Evolutionary conservation across 805 yeast species (phyloP).

Genomic region (Candida bentonensis): DNA sequence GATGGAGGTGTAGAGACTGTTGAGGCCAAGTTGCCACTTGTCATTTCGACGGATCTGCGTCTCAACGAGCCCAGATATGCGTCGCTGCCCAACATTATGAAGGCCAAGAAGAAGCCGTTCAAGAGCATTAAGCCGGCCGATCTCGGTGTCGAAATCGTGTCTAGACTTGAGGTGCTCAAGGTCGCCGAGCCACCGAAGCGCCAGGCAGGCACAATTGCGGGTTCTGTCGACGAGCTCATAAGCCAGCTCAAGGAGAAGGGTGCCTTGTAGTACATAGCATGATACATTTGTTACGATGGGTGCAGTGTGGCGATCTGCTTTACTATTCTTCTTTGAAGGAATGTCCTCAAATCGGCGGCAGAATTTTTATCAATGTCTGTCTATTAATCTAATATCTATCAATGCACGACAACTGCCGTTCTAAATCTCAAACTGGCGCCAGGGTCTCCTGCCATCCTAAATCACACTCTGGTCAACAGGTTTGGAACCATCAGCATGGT

Average conservation of each 20-base stretch:
- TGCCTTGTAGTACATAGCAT: slow-evolving; percentile 51
- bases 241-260: slow-evolving; percentile 63
- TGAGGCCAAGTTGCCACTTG: slow-evolving; percentile 63
- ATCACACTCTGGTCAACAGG: neutral
- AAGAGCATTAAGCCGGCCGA: slow-evolving; percentile 51
- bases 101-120: slow-evolving; percentile 93
- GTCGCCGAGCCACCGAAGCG: slow-evolving; percentile 81
- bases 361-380: no score
- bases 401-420: no score
- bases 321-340: no score
- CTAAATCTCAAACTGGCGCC: no score
- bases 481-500: neutral
- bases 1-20: slow-evolving; percentile 91
- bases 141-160: slow-evolving; percentile 49
- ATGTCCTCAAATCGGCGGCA: no score
- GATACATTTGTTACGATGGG: no score
- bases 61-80: slow-evolving; percentile 92
- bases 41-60: slow-evolving; percentile 86
- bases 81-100: slow-evolving; percentile 93
- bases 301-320: no score
- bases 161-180: slow-evolving; percentile 52
- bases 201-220: slow-evolving; percentile 69
- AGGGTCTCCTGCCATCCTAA: no score
- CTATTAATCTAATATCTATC: no score
- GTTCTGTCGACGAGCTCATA: slow-evolving; percentile 68